Evolutionary conservation across 2,329 filamentous ascomycete genomes (phyloP).

Genomic region (Exophiala phaeomuriformis): DNA sequence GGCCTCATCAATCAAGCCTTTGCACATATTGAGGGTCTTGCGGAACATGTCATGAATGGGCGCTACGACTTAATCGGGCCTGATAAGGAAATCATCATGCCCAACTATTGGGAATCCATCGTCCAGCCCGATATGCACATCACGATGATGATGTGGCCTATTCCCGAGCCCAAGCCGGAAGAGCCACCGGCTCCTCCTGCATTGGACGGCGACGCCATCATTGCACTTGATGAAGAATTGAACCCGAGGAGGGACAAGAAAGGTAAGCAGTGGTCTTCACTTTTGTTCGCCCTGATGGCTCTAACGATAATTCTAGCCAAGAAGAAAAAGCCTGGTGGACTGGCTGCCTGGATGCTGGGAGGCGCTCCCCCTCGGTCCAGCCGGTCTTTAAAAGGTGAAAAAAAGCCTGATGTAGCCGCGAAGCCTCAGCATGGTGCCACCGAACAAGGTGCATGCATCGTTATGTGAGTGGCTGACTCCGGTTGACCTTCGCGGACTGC

Average conservation of each 20-base stretch:
- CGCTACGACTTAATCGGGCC: conserved; percentile 76
- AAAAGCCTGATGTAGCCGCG: conserved; percentile 39
- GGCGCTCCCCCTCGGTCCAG: conserved; percentile 17
- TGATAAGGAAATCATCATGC: conserved; percentile 74
- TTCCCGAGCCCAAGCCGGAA: conserved; percentile 42
- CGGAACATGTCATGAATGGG: conserved; percentile 66
- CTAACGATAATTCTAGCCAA: neutral
- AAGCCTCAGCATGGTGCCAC: conserved; percentile 28
- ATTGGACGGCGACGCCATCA: conserved; percentile 21
- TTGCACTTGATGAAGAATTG: conserved; percentile 15
- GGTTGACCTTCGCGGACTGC: conserved; percentile 7
- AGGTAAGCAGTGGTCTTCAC: conserved; percentile 9
- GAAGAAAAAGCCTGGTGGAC: conserved; percentile 29
- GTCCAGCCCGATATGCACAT: conserved; percentile 69
- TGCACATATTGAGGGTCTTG: conserved; percentile 66
- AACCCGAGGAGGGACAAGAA: conserved; percentile 21
- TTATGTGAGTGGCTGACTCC: conserved; percentile 29
- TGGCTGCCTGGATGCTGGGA: conserved; percentile 42
- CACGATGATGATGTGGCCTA: conserved; percentile 61
- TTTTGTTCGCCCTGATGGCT: neutral
- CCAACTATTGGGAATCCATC: conserved; percentile 72
- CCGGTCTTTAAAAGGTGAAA: conserved; percentile 41
- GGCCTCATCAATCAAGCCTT: conserved; percentile 80
- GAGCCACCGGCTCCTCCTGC: conserved; percentile 15
- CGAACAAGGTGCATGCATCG: conserved; percentile 28